A percentile compares a stretch with the other conserved stretches of the same genome.
These are phyloP conservation scores for Porogramme epimiltina DNA, from an alignment of 1,284 basidiomycete species.

Conservation along the genomic window DNA sequence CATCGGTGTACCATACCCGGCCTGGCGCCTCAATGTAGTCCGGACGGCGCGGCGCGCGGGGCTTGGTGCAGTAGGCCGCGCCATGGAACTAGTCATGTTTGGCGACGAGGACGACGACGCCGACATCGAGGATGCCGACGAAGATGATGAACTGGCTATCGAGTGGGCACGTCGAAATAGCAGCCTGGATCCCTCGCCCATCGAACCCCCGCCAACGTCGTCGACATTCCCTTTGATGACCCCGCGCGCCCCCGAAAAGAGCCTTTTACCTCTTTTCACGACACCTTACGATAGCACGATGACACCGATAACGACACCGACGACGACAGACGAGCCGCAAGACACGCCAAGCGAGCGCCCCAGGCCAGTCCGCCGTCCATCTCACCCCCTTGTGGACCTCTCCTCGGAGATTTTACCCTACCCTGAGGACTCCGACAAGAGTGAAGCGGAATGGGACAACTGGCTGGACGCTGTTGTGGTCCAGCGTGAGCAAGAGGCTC, in stretches of 20 bases:
- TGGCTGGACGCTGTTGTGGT: constrained; percentile 51
- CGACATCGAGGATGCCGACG: constrained; percentile 7
- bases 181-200: constrained; percentile 9
- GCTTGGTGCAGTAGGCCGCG: constrained; percentile 52
- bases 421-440: constrained; percentile 41
- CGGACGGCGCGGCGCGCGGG: constrained; percentile 55
- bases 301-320: no score
- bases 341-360: no score
- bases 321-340: no score
- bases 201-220: neutral
- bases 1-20: constrained; percentile 52
- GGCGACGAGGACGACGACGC: constrained; percentile 28
- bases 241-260: neutral
- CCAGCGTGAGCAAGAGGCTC: constrained; percentile 37
- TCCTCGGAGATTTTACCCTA: constrained; percentile 18
- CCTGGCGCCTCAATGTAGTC: constrained; percentile 55
- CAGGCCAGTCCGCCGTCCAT: neutral
- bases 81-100: constrained; percentile 51
- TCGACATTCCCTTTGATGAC: neutral
- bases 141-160: constrained; percentile 11
- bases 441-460: constrained; percentile 62
- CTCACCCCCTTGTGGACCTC: constrained; percentile 8
- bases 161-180: constrained; percentile 18
- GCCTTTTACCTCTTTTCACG: no score
- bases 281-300: no score